These are phyloP conservation scores for Nannochloris sp. DNA, from an alignment of 139 green algal species.

Conservation along the genomic window DNA sequence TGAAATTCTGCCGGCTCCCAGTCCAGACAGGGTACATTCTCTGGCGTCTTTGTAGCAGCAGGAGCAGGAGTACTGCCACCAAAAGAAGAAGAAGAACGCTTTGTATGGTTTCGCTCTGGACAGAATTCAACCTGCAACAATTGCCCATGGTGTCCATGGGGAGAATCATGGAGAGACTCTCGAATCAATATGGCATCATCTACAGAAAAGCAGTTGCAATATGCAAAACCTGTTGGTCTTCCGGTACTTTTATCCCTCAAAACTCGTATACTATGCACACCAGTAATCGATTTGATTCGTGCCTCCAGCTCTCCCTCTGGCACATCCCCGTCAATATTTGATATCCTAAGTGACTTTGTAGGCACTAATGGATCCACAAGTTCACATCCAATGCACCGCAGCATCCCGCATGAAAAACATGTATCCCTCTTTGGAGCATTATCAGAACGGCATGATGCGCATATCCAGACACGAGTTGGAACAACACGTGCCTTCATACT, in stretches of 20 bases:
- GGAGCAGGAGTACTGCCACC: no score
- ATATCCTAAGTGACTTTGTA: neutral
- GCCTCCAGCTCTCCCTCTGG: constrained; percentile 47
- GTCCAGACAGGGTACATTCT: neutral
- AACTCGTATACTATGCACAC: constrained; percentile 54
- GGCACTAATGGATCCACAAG: neutral
- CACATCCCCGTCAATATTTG: constrained; percentile 1
- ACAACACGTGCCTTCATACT: neutral
- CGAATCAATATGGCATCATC: constrained; percentile 1
- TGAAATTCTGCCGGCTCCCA: constrained; percentile 51
- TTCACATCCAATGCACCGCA: neutral
- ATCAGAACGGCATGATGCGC: neutral
- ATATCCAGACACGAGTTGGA: neutral
- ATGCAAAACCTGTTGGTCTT: constrained; percentile 12
- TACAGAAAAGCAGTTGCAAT: constrained; percentile 20
- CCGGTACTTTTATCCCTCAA: constrained; percentile 58
- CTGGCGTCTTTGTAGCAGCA: neutral
- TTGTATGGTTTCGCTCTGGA: neutral
- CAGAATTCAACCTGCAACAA: constrained; percentile 1
- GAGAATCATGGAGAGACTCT: constrained; percentile 6
- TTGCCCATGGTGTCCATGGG: neutral
- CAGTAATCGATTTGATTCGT: constrained; percentile 27
- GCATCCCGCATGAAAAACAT: neutral
- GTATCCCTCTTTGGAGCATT: neutral
- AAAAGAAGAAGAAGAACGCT: neutral